Base-by-base conservation (phyloP, 2,329 filamentous ascomycete genomes). In the Blastomyces parvus region DNA sequence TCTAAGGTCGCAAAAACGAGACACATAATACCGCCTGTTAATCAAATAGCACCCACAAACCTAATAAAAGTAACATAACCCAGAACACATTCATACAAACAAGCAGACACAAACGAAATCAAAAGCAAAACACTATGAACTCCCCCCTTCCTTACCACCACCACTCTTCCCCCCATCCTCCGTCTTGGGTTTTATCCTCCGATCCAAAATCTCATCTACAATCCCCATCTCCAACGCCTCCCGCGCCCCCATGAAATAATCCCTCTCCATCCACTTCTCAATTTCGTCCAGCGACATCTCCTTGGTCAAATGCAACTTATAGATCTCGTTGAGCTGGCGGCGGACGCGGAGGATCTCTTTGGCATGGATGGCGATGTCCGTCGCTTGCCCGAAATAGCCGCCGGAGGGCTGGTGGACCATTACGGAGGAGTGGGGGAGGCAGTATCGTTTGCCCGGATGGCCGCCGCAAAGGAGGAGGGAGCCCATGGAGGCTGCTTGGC, bases 401-500 rank as follows among this genome's bases (percentile, higher is more conserved):
- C 93, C 93, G 2, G 89, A 86, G 0, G 95, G 94, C 74, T 99
- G 94, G 78, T 99, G 94, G 62, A 99, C 87, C 94, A 99, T 99
- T 72, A 99, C 89, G 61, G 90, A 89, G 69, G 88, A 90, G 75
- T 99, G 92, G n/a, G 92, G 92, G 42, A 99, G 83, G 62, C 90
- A 91, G 75, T 87, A 97, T 46, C 94, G 83, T 76, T 94, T 91
- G 19, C 91, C 91, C 0, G 88, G 82, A 64, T 90, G 85, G 25
- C 95, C 94, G 57, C 93, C 94, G 58, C 89, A 88, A 0, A 99
- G 84, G 0, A 99, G 81, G 30, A 99, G 82, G 1, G 88, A 91
- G 6, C 92, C 94, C 94, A 99, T 99, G 2, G 89, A 94, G 1
- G 94, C 93, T 0, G 95, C 94, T 71, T 95, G 90, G 8, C 94